These are phyloP conservation scores for Globisporangium sylvaticum DNA, from an alignment of 352 stramenopile species.

Conservation along the genomic window DNA sequence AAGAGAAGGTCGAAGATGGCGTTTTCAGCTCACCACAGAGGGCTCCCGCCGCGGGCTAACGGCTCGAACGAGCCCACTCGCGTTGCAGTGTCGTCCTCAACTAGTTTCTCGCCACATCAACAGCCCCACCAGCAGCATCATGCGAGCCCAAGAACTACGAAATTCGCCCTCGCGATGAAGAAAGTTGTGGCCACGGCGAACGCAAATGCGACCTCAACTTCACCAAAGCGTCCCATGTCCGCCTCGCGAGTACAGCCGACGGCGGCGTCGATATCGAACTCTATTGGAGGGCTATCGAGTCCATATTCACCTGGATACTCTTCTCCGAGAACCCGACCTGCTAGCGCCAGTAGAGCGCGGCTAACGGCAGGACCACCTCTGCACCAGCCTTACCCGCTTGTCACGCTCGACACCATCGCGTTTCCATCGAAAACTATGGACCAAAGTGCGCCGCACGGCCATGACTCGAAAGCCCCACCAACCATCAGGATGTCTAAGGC, in stretches of 20 bases:
- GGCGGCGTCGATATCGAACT: constrained; percentile 14
- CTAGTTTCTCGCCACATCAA: neutral
- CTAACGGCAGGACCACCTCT: neutral
- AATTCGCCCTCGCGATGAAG: constrained; percentile 13
- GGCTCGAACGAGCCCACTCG: neutral
- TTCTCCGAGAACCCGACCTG: neutral
- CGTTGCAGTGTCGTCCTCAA: neutral
- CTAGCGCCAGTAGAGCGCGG: constrained; percentile 13
- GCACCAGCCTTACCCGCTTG: neutral
- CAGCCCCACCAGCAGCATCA: neutral
- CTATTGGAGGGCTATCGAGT: neutral
- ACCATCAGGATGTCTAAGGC: neutral
- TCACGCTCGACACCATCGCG: constrained; percentile 5
- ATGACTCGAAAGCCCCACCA: neutral
- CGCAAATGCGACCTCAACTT: constrained; percentile 1
- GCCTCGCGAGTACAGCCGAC: constrained; percentile 25
- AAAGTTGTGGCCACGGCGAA: neutral
- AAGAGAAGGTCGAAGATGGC: neutral
- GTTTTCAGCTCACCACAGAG: neutral
- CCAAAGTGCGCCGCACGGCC: neutral
- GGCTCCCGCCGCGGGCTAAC: constrained; percentile 4
- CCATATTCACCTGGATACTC: neutral
- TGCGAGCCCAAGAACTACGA: constrained; percentile 29
- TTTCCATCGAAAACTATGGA: neutral
- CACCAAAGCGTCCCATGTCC: constrained; percentile 35